Percentiles rank a stretch among this genome's conserved stretches.
These are phyloP conservation scores for Diaporthe humulicola DNA, from an alignment of 2,329 filamentous ascomycete species.

Conservation along the genomic window DNA sequence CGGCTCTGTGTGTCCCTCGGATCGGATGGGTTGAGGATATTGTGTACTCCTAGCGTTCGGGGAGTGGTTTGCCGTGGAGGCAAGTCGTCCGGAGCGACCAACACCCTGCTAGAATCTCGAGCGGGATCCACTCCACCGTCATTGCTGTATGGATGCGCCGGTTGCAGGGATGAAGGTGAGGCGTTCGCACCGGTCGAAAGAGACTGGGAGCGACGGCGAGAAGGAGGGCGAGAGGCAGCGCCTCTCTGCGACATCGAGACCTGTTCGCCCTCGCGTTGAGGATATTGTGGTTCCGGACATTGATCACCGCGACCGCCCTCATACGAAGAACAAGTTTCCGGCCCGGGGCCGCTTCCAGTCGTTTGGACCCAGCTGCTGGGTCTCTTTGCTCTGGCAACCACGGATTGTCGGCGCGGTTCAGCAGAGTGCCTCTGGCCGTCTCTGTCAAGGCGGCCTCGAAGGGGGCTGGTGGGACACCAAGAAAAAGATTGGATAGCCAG, in stretches of 20 bases:
- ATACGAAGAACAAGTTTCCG: conserved; percentile 41
- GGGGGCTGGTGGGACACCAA: conserved; percentile 42
- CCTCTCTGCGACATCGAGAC: conserved; percentile 75
- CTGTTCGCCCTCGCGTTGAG: conserved; percentile 68
- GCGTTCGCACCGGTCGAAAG: conserved; percentile 53
- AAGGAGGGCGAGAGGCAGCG: conserved; percentile 67
- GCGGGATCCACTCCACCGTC: conserved; percentile 46
- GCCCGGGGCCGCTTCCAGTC: conserved; percentile 40
- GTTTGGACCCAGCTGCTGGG: conserved; percentile 31
- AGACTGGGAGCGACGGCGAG: conserved; percentile 62
- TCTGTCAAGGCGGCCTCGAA: conserved; percentile 41
- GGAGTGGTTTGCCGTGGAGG: conserved; percentile 47
- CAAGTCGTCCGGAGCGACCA: conserved; percentile 48
- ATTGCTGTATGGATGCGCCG: conserved; percentile 48
- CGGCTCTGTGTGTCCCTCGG: conserved; percentile 43
- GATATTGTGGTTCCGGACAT: conserved; percentile 69
- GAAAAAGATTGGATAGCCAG: conserved; percentile 45
- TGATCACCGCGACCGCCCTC: conserved; percentile 56
- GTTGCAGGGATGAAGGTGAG: conserved; percentile 48
- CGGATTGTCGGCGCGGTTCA: conserved; percentile 28
- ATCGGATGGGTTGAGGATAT: conserved; percentile 59
- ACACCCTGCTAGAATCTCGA: conserved; percentile 46
- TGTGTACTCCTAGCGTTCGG: conserved; percentile 57
- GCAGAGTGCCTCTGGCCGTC: conserved; percentile 36
- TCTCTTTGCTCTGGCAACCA: conserved; percentile 23